These are phyloP conservation scores for Pterocarpus santalinus DNA, from an alignment of 306 rosid genomes.

Conservation along the genomic window DNA sequence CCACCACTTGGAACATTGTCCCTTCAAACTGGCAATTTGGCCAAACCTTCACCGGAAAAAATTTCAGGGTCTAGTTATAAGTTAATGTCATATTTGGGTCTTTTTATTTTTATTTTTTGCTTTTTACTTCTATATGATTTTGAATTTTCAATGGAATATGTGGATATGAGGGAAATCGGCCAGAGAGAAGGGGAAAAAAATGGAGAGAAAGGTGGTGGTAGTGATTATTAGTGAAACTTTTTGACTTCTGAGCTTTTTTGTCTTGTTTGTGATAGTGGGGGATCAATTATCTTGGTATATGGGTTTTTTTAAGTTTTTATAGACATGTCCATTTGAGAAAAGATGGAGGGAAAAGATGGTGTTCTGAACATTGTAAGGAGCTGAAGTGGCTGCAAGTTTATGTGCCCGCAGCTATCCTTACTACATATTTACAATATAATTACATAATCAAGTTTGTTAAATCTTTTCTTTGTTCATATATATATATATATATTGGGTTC, in stretches of 20 bases:
- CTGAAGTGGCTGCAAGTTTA: conserved; percentile 73
- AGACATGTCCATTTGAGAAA: conserved; percentile 16
- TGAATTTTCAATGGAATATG: conserved; percentile 46
- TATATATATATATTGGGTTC: not conserved
- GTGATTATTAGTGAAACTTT: conserved; percentile 50
- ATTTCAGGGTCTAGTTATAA: conserved; percentile 60
- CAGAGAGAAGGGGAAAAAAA: not conserved
- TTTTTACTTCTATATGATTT: not conserved
- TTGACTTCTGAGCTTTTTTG: conserved; percentile 21
- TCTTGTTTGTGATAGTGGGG: conserved; percentile 8
- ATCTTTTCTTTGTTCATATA: not conserved
- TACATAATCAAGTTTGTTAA: not conserved
- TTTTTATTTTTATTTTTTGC: no score
- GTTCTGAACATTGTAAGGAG: conserved; percentile 46
- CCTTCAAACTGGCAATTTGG: conserved; percentile 88
- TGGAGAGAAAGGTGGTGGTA: not conserved
- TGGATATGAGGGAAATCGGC: conserved; percentile 35
- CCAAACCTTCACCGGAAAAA: conserved; percentile 80
- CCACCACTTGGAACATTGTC: conserved; percentile 75
- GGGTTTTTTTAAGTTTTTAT: conserved; percentile 33
- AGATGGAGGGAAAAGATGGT: conserved; percentile 39
- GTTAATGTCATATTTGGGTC: not conserved
- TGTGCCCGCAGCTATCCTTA: conserved; percentile 77
- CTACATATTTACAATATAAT: not conserved
- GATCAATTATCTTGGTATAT: conserved; percentile 37